Conservation (phyloP, 2,329 filamentous ascomycete genomes). For the Onygena corvina region DNA sequence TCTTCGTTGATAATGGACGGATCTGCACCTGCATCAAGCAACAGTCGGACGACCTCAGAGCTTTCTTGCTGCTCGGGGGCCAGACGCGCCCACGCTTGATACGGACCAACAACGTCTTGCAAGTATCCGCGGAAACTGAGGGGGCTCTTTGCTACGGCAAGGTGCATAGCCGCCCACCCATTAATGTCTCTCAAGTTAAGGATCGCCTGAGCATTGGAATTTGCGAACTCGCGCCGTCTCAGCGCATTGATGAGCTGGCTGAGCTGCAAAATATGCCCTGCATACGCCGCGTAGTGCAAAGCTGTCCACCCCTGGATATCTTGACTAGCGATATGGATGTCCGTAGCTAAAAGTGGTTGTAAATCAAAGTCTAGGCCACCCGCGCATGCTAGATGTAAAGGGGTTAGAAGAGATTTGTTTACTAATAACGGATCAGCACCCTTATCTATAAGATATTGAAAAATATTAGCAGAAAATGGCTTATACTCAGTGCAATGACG, state of each 20-base stretch:
- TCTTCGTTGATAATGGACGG: neutral
- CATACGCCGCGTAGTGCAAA: constrained; percentile 5
- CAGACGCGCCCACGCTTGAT: neutral
- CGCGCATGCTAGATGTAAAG: constrained; percentile 7
- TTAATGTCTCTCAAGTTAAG: neutral
- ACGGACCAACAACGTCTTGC: neutral
- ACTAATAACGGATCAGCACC: constrained; percentile 6
- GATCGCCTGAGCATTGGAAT: neutral
- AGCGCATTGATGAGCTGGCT: constrained; percentile 3
- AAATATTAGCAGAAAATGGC: neutral
- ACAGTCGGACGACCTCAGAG: neutral
- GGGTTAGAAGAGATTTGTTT: neutral
- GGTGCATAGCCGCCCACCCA: neutral
- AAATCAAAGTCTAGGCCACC: neutral
- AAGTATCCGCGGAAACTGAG: neutral
- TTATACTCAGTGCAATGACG: neutral
- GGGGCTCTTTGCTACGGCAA: neutral
- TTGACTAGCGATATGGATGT: constrained; percentile 1
- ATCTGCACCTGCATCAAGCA: neutral
- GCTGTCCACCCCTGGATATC: constrained; percentile 8
- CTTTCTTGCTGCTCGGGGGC: neutral
- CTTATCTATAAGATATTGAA: constrained; percentile 4
- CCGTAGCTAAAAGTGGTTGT: neutral
- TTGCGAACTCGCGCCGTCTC: neutral
- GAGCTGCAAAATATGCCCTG: neutral